These are phyloP conservation scores for Aspergillus neotritici DNA, from an alignment of 2,329 filamentous ascomycete species.

Conservation along the genomic window DNA sequence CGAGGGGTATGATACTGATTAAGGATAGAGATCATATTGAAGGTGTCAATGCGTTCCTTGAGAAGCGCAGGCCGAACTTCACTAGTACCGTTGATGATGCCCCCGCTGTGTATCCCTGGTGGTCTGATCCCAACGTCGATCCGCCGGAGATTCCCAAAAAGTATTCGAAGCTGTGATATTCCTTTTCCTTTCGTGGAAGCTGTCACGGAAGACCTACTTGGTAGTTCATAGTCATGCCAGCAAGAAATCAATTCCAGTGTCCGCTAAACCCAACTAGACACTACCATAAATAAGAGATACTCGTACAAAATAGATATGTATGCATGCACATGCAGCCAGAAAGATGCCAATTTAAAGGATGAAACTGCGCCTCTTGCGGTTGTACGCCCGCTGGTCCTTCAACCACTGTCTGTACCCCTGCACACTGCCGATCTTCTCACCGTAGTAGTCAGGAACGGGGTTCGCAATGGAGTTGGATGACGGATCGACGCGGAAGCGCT, in stretches of 20 bases:
- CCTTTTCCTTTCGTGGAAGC: neutral
- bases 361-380: conserved; percentile 66
- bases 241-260: conserved; percentile 6
- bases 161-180: conserved; percentile 20
- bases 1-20: neutral
- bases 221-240: neutral
- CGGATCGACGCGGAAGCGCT: conserved; percentile 87
- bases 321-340: conserved; percentile 2
- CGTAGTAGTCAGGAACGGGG: conserved; percentile 95
- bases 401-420: conserved; percentile 89
- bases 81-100: conserved; percentile 55
- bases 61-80: conserved; percentile 62
- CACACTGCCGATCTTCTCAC: conserved; percentile 95
- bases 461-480: conserved; percentile 83
- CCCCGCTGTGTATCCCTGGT: conserved; percentile 62
- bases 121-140: conserved; percentile 51
- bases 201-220: neutral
- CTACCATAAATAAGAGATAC: conserved; percentile 1
- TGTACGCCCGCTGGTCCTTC: conserved; percentile 95
- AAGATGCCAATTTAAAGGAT: conserved; percentile 22
- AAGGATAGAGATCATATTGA: conserved; percentile 56
- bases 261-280: neutral
- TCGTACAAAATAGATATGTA: conserved; percentile 1
- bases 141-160: conserved; percentile 16
- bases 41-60: conserved; percentile 62